Evolutionary conservation across 2,329 filamentous ascomycete species (phyloP).

Genomic region (Monilinia laxa): DNA sequence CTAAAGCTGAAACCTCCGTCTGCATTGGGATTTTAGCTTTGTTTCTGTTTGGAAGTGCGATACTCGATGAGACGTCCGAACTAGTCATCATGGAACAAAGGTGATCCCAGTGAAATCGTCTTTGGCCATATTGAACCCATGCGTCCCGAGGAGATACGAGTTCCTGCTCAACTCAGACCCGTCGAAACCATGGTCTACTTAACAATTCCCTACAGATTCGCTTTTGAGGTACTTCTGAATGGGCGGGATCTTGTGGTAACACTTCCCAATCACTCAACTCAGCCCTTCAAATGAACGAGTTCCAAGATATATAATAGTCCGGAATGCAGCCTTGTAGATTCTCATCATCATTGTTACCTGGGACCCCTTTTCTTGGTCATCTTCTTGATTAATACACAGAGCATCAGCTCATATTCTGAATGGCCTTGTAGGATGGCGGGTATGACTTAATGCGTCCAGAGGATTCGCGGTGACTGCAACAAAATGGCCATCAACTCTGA

Average conservation of each 20-base stretch:
- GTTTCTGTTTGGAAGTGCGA: too few relatives aligned
- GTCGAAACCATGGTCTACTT: background rate
- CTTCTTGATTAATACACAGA: background rate
- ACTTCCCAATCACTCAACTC: too few relatives aligned
- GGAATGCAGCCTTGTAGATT: background rate
- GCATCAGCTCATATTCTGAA: background rate
- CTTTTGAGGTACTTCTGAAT: background rate
- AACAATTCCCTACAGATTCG: background rate
- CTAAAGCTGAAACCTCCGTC: too few relatives aligned
- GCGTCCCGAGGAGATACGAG: background rate
- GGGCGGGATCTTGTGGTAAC: background rate
- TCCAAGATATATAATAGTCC: background rate
- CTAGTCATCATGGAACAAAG: too few relatives aligned
- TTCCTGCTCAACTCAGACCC: background rate
- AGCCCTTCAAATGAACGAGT: background rate
- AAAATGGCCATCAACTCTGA: too few relatives aligned
- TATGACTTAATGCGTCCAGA: too few relatives aligned
- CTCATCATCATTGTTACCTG: slow-evolving; percentile 2
- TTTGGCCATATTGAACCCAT: too few relatives aligned
- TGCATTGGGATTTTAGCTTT: too few relatives aligned
- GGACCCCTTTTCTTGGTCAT: background rate
- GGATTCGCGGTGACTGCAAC: too few relatives aligned
- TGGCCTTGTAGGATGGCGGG: background rate
- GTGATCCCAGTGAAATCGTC: too few relatives aligned
- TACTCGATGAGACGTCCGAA: too few relatives aligned